Percentiles rank a stretch among this genome's conserved stretches.
Conservation (phyloP, 306 rosid species). For the Corylus americana region DNA sequence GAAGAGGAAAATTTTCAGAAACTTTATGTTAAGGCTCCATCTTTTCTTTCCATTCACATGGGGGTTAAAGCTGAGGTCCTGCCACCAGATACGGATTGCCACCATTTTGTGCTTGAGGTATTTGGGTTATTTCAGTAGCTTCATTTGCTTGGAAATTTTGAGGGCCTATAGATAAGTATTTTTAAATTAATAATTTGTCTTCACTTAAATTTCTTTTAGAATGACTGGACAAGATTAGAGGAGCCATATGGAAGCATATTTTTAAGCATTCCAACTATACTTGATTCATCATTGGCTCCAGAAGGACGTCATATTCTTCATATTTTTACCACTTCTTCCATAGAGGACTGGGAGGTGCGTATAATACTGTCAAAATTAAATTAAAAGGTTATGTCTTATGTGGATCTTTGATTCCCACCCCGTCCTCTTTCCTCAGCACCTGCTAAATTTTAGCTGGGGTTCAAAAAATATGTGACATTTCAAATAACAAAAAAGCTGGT, state of each 20-base stretch:
- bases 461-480: conserved; percentile 8
- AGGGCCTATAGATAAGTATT: conserved; percentile 16
- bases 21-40: conserved; percentile 86
- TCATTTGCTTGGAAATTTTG: conserved; percentile 16
- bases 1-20: conserved; percentile 93
- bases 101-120: conserved; percentile 96
- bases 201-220: conserved; percentile 34
- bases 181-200: conserved; percentile 17
- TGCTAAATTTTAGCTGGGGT: conserved; percentile 4
- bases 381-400: conserved; percentile 9
- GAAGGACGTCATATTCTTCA: conserved; percentile 88
- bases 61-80: conserved; percentile 90
- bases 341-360: conserved; percentile 86
- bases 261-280: conserved; percentile 93
- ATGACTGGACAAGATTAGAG: conserved; percentile 71
- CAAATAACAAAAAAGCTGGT: conserved; percentile 12
- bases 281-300: conserved; percentile 90
- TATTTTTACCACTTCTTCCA: conserved; percentile 89
- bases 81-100: conserved; percentile 93
- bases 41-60: conserved; percentile 97
- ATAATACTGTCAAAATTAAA: conserved; percentile 22
- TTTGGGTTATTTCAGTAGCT: conserved; percentile 28
- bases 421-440: conserved; percentile 15
- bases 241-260: conserved; percentile 92
- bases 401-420: conserved; percentile 21